Percentiles rank a stretch among this genome's conserved stretches.
These are phyloP conservation scores for Verticillium albo-atrum DNA, from an alignment of 2,329 filamentous ascomycete species.

Conservation along the genomic window DNA sequence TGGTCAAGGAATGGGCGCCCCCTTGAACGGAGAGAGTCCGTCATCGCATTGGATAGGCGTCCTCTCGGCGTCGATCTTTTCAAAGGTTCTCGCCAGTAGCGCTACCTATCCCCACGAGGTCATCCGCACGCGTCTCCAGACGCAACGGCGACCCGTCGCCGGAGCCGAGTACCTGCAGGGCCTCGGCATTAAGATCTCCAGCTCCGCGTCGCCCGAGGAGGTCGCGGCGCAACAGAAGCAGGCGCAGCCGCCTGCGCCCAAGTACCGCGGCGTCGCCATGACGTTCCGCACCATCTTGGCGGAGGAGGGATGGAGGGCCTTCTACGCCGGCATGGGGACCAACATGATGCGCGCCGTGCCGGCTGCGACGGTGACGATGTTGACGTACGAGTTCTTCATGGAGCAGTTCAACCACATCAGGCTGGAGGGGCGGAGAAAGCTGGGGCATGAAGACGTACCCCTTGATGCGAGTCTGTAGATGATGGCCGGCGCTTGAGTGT, in stretches of 20 bases:
- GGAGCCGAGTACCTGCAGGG: conserved; percentile 48
- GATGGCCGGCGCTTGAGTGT: too few relatives aligned
- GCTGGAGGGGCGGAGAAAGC: conserved; percentile 30
- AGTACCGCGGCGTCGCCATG: conserved; percentile 74
- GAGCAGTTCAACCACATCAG: conserved; percentile 41
- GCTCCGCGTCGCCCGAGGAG: conserved; percentile 38
- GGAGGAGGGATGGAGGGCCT: conserved; percentile 94
- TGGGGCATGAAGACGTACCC: conserved; percentile 7
- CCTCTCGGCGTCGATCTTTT: conserved; percentile 82
- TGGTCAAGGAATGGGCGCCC: conserved; percentile 78
- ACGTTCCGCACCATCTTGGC: conserved; percentile 80
- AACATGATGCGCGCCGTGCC: conserved; percentile 97
- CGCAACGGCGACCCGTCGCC: conserved; percentile 71
- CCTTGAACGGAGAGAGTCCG: conserved; percentile 45
- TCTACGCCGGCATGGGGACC: conserved; percentile 95
- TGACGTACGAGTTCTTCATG: conserved; percentile 86
- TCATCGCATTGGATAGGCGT: conserved; percentile 79
- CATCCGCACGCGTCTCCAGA: conserved; percentile 87
- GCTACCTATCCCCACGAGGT: conserved; percentile 98
- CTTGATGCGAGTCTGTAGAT: background rate
- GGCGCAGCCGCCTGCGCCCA: conserved; percentile 28
- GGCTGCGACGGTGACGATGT: conserved; percentile 93
- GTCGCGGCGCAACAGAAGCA: conserved; percentile 19
- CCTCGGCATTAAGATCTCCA: conserved; percentile 34
- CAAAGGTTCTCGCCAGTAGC: conserved; percentile 90